Base-by-base conservation (phyloP, 2,329 filamentous ascomycete species). In the Colletotrichum salicis region DNA sequence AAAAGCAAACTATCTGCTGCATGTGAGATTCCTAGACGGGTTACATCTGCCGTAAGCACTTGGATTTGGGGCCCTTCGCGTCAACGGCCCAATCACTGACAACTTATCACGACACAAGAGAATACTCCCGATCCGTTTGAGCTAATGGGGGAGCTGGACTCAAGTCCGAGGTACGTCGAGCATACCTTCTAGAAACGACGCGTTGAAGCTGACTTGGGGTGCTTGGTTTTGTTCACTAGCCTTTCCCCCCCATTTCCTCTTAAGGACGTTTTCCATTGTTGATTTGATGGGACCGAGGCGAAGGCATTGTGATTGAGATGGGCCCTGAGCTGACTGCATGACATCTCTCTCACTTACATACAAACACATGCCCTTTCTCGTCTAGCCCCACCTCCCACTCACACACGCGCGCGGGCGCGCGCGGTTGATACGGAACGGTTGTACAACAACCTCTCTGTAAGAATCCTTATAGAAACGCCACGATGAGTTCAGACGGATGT, bases 31-130 rank as follows among this genome's bases (percentile, higher is more conserved):
- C 55, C 67, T 52, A 37, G 37, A 57, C 45, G n/a, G 70, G 58
- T 71, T 64, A 56, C 65, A 71, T 71, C 65, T 68, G 65, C 59
- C 65, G 69, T 71, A 71, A 71, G 70, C 70, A 64, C 70, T 71
- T 71, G 55, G 48, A 22, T 29, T 29, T 4, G 27, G 24, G 22
- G 27, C n/a, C 55, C 45, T 29, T 54, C 64, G 13, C 35, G 24
- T 63, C 51, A 54, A 33, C 8, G 8, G 15, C 5, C 70, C 70
- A 71, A 70, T n/a, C n/a, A n/a, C n/a, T n/a, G n/a, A n/a, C n/a
- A n/a, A n/a, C n/a, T n/a, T n/a, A n/a, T n/a, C n/a, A n/a, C n/a
- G n/a, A n/a, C n/a, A n/a, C n/a, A n/a, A n/a, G n/a, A n/a, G n/a
- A n/a, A n/a, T n/a, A n/a, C n/a, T n/a, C n/a, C n/a, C n/a, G 11